Evolutionary conservation across 2,329 filamentous ascomycete genomes (phyloP).

Genomic region (Sclerotinia glacialis): DNA sequence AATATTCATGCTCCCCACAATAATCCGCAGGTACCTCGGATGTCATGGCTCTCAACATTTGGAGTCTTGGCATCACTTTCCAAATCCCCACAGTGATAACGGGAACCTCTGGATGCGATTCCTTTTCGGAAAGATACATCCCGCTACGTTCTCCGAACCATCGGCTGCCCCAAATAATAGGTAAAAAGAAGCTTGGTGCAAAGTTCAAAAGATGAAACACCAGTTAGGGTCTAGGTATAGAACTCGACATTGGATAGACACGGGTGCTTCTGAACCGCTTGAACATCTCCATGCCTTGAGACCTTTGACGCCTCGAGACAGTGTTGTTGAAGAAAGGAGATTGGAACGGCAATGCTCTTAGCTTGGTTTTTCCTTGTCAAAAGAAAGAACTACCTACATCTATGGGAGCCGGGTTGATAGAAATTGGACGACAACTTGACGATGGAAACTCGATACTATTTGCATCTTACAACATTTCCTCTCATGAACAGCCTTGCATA

Average conservation of each 20-base stretch:
- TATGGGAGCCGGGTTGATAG: slow-evolving; percentile 7
- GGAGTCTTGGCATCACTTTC: slow-evolving; percentile 7
- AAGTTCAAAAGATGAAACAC: slow-evolving; percentile 7
- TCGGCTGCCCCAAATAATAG: background rate
- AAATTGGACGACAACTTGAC: background rate
- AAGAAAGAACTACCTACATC: slow-evolving; percentile 6
- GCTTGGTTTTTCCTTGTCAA: slow-evolving; percentile 8
- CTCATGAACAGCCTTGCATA: slow-evolving; percentile 23
- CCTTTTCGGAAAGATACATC: slow-evolving; percentile 4
- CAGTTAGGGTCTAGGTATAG: background rate
- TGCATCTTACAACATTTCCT: background rate
- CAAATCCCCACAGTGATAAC: background rate
- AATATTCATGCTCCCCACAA: background rate
- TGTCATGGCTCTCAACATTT: slow-evolving; percentile 2
- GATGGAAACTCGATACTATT: background rate
- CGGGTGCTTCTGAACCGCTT: background rate
- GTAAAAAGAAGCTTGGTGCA: background rate
- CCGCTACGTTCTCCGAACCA: background rate
- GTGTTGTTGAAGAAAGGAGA: slow-evolving; percentile 9
- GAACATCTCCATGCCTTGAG: background rate
- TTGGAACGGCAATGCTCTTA: background rate
- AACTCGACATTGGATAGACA: slow-evolving; percentile 1
- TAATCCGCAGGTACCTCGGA: slow-evolving; percentile 10
- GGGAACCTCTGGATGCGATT: background rate
- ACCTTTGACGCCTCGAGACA: slow-evolving; percentile 1